phyloP scores from a whole-genome alignment of 805 yeast genomes.

The Yarrowia sp. region DNA sequence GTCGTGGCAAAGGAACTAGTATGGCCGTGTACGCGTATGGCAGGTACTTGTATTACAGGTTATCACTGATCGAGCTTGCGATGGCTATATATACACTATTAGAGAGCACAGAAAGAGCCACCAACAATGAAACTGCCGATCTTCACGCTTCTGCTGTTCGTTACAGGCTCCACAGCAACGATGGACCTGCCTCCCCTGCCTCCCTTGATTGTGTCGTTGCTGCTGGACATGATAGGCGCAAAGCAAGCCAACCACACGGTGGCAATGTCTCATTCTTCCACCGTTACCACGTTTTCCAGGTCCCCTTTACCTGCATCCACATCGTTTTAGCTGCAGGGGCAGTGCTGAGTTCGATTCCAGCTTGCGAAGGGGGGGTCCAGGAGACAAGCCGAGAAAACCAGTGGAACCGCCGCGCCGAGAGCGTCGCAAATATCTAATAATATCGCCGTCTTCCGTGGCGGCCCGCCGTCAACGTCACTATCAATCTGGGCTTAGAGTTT shows the following conservation, averaged over 20 bases:
- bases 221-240: constrained; percentile 13
- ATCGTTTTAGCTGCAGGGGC: constrained; percentile 11
- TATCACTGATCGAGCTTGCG: too few relatives aligned
- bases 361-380: neutral
- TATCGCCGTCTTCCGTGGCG: neutral
- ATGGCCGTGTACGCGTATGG: neutral
- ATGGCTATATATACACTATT: too few relatives aligned
- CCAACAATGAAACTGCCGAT: neutral
- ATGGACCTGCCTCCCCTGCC: constrained; percentile 5
- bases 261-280: neutral
- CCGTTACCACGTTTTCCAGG: neutral
- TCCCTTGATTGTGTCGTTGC: neutral
- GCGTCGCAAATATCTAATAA: neutral
- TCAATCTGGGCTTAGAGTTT: neutral
- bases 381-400: neutral
- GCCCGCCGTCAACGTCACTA: too few relatives aligned
- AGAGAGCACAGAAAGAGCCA: too few relatives aligned
- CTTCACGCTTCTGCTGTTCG: neutral
- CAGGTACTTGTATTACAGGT: too few relatives aligned
- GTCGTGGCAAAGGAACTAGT: neutral
- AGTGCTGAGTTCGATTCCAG: too few relatives aligned
- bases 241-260: neutral
- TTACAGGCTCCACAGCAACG: neutral
- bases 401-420: neutral
- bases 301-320: neutral